phyloP scores from a whole-genome alignment of 441 rosid species.

The Pelargonium citronellum region DNA sequence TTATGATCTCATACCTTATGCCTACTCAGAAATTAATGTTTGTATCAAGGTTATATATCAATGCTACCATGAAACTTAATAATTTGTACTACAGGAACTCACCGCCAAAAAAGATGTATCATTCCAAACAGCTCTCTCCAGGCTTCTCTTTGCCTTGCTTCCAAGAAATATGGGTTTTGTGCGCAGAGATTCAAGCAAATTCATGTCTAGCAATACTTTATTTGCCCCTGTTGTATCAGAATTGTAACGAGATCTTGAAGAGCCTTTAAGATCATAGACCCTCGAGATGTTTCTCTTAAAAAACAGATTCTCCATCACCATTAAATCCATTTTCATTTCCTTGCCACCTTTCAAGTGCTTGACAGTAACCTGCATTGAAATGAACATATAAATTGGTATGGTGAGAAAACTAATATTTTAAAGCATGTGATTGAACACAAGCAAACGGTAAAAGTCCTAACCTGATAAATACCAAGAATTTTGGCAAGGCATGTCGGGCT shows the following conservation, averaged over 20 bases:
- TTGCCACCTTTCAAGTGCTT: slow-evolving; percentile 74
- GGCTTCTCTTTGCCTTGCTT: slow-evolving; percentile 78
- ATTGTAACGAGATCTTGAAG: slow-evolving; percentile 84
- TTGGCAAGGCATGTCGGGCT: slow-evolving; percentile 98
- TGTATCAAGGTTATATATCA: too few relatives aligned
- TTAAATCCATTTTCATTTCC: slow-evolving; percentile 81
- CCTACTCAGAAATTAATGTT: too few relatives aligned
- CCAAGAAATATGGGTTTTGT: slow-evolving; percentile 93
- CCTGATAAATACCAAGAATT: slow-evolving; percentile 97
- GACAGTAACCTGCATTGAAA: slow-evolving; percentile 43
- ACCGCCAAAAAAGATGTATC: slow-evolving; percentile 95
- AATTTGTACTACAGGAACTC: too few relatives aligned
- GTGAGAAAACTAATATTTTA: too few relatives aligned
- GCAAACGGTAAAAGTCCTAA: slow-evolving; percentile 16
- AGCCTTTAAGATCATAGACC: slow-evolving; percentile 94
- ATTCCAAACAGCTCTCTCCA: slow-evolving; percentile 98
- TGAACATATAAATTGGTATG: slow-evolving; percentile 7
- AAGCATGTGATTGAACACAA: too few relatives aligned
- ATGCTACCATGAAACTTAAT: too few relatives aligned
- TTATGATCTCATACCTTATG: too few relatives aligned
- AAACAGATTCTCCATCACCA: slow-evolving; percentile 95
- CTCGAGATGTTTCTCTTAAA: slow-evolving; percentile 63
- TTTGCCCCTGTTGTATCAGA: slow-evolving; percentile 81
- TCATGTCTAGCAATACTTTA: slow-evolving; percentile 91
- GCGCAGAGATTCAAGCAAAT: slow-evolving; percentile 95